Evolutionary conservation across 495 filamentous ascomycete genomes (phyloP).

Genomic region (Hyaloscypha bicolor): DNA sequence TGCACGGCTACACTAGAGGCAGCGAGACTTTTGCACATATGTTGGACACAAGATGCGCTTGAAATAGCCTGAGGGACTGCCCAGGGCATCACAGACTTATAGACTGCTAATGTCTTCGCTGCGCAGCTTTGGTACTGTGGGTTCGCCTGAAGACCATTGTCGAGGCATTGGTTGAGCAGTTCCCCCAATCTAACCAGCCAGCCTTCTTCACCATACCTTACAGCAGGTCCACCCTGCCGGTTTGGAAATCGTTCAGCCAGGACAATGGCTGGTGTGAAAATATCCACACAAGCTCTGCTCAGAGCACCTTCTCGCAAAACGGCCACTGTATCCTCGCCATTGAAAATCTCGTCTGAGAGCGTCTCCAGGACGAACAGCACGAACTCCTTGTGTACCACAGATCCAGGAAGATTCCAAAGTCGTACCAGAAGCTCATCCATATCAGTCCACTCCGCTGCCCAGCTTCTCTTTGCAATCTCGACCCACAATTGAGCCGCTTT

Average conservation of each 20-base stretch:
- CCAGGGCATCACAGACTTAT: slow-evolving; percentile 82
- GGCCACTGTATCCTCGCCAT: slow-evolving; percentile 82
- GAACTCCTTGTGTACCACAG: slow-evolving; percentile 72
- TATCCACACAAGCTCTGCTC: slow-evolving; percentile 86
- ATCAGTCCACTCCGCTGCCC: slow-evolving; percentile 88
- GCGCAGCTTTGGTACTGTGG: slow-evolving; percentile 66
- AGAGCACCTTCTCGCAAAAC: slow-evolving; percentile 79
- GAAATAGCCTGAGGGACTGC: slow-evolving; percentile 78
- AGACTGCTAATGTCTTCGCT: slow-evolving; percentile 70
- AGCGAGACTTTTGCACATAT: slow-evolving; percentile 75
- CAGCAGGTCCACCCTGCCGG: slow-evolving; percentile 58
- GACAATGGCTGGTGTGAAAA: slow-evolving; percentile 81
- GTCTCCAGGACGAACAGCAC: slow-evolving; percentile 85
- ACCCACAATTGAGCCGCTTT: slow-evolving; percentile 97
- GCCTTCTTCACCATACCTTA: slow-evolving; percentile 77
- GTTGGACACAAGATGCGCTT: slow-evolving; percentile 66
- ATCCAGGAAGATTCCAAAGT: slow-evolving; percentile 70
- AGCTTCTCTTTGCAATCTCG: slow-evolving; percentile 89
- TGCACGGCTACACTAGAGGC: slow-evolving; percentile 73
- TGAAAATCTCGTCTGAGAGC: slow-evolving; percentile 94
- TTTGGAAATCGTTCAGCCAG: slow-evolving; percentile 73
- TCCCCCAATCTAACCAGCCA: slow-evolving; percentile 81
- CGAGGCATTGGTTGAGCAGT: slow-evolving; percentile 73
- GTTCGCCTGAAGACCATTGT: slow-evolving; percentile 61
- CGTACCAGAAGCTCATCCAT: slow-evolving; percentile 86